These are phyloP conservation scores for Xylaria curta DNA, from an alignment of 495 filamentous ascomycete genomes.

Conservation along the genomic window DNA sequence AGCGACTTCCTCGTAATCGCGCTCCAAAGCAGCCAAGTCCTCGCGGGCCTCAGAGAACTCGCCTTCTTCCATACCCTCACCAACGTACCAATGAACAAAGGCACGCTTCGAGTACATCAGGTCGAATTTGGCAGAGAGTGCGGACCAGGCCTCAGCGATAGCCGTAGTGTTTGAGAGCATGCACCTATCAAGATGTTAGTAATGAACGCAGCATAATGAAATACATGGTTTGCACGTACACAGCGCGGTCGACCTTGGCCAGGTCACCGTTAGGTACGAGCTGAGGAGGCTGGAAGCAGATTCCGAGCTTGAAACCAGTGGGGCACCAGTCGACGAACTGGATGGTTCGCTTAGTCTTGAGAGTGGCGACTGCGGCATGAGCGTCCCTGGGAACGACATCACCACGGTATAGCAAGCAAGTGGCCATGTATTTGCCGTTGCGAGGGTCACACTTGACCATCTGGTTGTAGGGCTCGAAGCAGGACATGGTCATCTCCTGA, in stretches of 20 bases:
- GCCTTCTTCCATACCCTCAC: constrained; percentile 99
- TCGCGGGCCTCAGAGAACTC: constrained; percentile 99
- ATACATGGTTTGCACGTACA: constrained; percentile 66
- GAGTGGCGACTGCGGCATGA: constrained; percentile 85
- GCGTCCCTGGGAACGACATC: constrained; percentile 97
- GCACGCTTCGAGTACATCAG: constrained; percentile 99
- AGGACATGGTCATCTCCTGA: constrained; percentile 86
- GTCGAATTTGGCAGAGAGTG: constrained; percentile 97
- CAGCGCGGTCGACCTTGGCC: constrained; percentile 95
- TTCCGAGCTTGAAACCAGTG: constrained; percentile 99
- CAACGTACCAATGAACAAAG: constrained; percentile 99
- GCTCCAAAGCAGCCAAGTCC: constrained; percentile 95
- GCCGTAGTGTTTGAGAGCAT: constrained; percentile 99
- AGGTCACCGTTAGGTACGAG: constrained; percentile 95
- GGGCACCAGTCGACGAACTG: constrained; percentile 99
- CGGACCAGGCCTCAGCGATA: constrained; percentile 97
- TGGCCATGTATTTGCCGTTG: constrained; percentile 99
- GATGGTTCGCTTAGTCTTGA: constrained; percentile 98
- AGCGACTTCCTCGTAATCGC: constrained; percentile 99
- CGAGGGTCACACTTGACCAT: constrained; percentile 99
- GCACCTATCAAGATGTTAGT: constrained; percentile 62
- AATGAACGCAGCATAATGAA: constrained; percentile 31
- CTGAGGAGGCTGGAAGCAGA: constrained; percentile 98
- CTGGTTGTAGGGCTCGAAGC: constrained; percentile 83
- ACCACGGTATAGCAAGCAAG: constrained; percentile 96